Evolutionary conservation across 2,329 filamentous ascomycete species (phyloP).

Genomic region (Amauroascus verrucosus): DNA sequence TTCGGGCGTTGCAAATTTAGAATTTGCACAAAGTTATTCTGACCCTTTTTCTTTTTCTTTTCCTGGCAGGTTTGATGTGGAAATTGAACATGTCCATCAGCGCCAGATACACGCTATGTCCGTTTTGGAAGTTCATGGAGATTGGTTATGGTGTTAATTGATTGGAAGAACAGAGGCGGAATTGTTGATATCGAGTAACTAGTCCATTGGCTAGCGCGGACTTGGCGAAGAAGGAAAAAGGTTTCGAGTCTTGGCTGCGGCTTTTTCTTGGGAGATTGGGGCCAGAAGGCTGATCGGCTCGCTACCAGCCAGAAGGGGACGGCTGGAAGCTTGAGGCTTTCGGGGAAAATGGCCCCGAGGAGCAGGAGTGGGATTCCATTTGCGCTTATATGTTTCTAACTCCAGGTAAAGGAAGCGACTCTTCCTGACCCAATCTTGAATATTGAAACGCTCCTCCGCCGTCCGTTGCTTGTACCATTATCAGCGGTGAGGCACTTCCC

Average conservation of each 20-base stretch:
- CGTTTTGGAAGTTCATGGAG: background rate
- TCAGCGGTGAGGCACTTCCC: no score
- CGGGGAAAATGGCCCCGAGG: no score
- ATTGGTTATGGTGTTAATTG: no score
- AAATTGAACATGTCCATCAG: background rate
- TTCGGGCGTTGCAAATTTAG: background rate
- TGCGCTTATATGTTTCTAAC: no score
- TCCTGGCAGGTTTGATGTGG: background rate
- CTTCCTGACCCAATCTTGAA: no score
- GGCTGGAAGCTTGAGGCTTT: no score
- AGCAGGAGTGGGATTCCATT: no score
- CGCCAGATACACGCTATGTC: background rate
- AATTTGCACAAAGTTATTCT: background rate
- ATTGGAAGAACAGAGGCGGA: background rate
- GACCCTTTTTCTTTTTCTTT: background rate
- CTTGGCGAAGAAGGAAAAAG: background rate
- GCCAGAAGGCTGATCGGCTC: background rate
- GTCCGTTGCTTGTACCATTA: no score
- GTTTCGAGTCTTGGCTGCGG: background rate
- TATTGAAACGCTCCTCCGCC: no score
- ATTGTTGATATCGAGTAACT: background rate
- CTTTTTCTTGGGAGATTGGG: background rate
- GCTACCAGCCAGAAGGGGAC: no score
- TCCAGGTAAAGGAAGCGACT: no score
- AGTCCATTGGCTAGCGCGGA: background rate